phyloP scores from a whole-genome alignment of 495 filamentous ascomycete species.

The Aspergillus leporis region DNA sequence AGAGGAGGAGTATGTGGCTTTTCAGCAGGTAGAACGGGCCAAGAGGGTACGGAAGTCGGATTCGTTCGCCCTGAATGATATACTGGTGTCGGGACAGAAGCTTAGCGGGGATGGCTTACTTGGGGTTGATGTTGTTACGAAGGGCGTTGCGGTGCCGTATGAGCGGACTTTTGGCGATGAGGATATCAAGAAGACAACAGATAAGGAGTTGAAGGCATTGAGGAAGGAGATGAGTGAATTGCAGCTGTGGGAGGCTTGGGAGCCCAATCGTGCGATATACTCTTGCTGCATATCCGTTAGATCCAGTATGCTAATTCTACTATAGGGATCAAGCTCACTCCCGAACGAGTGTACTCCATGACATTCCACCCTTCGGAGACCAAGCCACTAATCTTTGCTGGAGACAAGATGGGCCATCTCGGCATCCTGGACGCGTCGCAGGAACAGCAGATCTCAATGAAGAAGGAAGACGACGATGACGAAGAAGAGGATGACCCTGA shows the following conservation, averaged over 20 bases:
- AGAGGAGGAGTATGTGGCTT: conserved; percentile 66
- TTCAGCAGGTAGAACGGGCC: conserved; percentile 59
- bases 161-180: conserved; percentile 78
- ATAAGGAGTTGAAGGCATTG: conserved; percentile 73
- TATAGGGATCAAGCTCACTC: conserved; percentile 86
- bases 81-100: conserved; percentile 75
- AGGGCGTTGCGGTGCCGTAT: conserved; percentile 72
- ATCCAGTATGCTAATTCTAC: conserved; percentile 4
- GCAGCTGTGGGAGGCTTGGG: conserved; percentile 77
- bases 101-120: conserved; percentile 44
- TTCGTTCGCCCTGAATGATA: conserved; percentile 71
- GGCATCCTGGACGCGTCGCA: conserved; percentile 93
- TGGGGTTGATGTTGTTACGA: conserved; percentile 57
- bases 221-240: conserved; percentile 80
- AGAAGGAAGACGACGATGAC: conserved; percentile 54
- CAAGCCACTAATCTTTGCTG: conserved; percentile 91
- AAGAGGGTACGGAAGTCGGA: conserved; percentile 74
- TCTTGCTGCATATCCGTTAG: conserved; percentile 60
- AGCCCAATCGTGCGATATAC: conserved; percentile 64
- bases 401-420: conserved; percentile 91
- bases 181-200: conserved; percentile 77
- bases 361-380: conserved; percentile 83
- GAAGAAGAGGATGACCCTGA: conserved; percentile 65
- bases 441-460: conserved; percentile 41
- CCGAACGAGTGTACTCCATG: conserved; percentile 84